Evolutionary conservation across 306 rosid species (phyloP), one percentile per base, ranked within the genome.

Genomic region (Geum urbanum): DNA sequence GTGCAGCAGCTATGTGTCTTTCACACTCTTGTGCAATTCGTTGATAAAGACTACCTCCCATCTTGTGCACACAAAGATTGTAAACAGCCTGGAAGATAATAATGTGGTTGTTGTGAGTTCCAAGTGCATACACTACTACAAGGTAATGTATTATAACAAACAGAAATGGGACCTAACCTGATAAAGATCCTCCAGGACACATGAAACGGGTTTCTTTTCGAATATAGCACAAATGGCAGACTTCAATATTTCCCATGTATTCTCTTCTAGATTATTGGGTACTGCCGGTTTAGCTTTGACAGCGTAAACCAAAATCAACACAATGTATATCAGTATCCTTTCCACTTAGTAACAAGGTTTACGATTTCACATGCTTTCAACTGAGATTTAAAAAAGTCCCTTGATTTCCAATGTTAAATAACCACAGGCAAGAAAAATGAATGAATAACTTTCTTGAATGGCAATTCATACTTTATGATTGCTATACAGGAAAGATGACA

Each of bases 11-110:
- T 76, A 95, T 89, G 79, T 95, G 97, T 39, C 78, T 85, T 79
- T 95, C 99, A 66, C 96, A 95, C 84, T 95, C 97, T 74, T 77
- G 87, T 80, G 89, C 99, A 63, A 95, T 95, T 50, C 95, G 89
- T 72, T 74, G 91, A 86, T 95, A 95, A 81, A 95, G 99, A 78
- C 84, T 95, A 50, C 96, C 95, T 68, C 95, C 96, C 99, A 95
- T 83, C 81, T 95, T 89, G 82, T 87, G 88, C 76, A 89, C 75
- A 82, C 99, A 95, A 71, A 95, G 96, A 86, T 89, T 80, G 68
- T 78, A 83, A 64, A 95, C 99, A 32, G 97, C 99, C 99, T 95
- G 81, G 32, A 58, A 52, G 46, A 79, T 82, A 65, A 78, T 76
- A 55, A 75, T 45, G 55, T 65, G 57, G 72, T 85, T 35, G n/a